Evolutionary conservation across 202 grass and related monocot genomes (phyloP).

Genomic region (Elaeis oleifera): DNA sequence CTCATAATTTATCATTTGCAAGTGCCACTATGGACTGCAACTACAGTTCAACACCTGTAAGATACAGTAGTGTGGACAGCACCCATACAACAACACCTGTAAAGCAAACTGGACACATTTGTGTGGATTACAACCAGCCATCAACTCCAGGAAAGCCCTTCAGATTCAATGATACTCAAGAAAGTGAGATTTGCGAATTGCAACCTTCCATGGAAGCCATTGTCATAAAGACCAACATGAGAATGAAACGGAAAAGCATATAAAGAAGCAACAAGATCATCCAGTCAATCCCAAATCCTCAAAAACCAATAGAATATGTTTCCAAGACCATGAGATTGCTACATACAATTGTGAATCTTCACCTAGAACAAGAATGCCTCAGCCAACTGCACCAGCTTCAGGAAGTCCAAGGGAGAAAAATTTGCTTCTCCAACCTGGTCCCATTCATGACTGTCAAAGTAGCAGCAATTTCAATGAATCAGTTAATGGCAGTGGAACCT

Average conservation of each 20-base stretch:
- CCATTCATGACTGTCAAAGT: background rate
- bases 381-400: too few relatives aligned
- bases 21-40: background rate
- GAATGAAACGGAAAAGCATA: constrained; percentile 35
- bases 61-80: background rate
- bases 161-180: constrained; percentile 13
- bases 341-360: constrained; percentile 16
- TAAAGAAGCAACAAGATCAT: constrained; percentile 26
- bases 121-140: too few relatives aligned
- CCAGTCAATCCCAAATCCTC: background rate
- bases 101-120: too few relatives aligned
- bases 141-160: constrained; percentile 21
- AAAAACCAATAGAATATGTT: constrained; percentile 17
- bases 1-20: constrained; percentile 11
- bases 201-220: constrained; percentile 25
- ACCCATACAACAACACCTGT: too few relatives aligned
- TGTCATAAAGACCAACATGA: constrained; percentile 32
- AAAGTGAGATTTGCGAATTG: constrained; percentile 20
- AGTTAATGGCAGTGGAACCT: constrained; percentile 17
- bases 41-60: constrained; percentile 22
- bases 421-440: background rate
- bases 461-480: too few relatives aligned
- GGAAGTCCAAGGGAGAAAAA: background rate
- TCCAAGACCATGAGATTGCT: constrained; percentile 18
- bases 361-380: background rate